Evolutionary conservation across 31 red algal genomes (phyloP), one percentile per base, ranked within the genome.

Genomic region (Endocladia muricata): DNA sequence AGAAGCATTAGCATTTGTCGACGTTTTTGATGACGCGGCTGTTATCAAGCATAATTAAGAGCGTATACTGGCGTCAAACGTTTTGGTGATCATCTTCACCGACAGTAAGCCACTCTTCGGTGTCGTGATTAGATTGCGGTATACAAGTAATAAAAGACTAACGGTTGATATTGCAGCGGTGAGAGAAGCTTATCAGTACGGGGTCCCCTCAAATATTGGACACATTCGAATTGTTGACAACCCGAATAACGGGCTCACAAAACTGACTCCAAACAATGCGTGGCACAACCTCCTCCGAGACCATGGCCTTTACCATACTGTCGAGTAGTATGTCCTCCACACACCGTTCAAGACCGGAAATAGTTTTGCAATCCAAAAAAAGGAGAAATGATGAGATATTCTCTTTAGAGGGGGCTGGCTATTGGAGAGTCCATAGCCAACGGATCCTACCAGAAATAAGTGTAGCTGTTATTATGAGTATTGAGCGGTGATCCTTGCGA

Each of bases 201-300:
- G 63, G 22, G 55, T 37, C 4, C 61, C 63, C 21, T 77, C 73
- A 15, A 39, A 77, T 39, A 44, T 77, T n/a, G 49, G 25, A n/a
- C 35, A 63, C 4, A 63, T 77, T 37, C 0, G 19, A 26, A 62
- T 31, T 32, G 73, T 63, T 6, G 17, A 77, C 33, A 77, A 77
- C 25, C 1, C 1, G 6, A 55, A 0, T 8, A 55, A 77, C 41
- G 57, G 56, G 5, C 55, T 77, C 23, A 77, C 55, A 6, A 77
- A 64, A 35, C 19, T 39, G 25, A 0, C 17, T 28, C 49, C 52
- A n/a, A 62, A 63, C 23, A 29, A 17, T 22, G 73, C 73, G 23
- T 34, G 61, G 3, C 26, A 28, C 13, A 23, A n/a, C 17, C 34
- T 63, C 17, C n/a, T 77, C 5, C 4, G 33, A 23, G 25, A 21